phyloP scores from a whole-genome alignment of 2,329 filamentous ascomycete species.

The Aspergillus puulaauensis region DNA sequence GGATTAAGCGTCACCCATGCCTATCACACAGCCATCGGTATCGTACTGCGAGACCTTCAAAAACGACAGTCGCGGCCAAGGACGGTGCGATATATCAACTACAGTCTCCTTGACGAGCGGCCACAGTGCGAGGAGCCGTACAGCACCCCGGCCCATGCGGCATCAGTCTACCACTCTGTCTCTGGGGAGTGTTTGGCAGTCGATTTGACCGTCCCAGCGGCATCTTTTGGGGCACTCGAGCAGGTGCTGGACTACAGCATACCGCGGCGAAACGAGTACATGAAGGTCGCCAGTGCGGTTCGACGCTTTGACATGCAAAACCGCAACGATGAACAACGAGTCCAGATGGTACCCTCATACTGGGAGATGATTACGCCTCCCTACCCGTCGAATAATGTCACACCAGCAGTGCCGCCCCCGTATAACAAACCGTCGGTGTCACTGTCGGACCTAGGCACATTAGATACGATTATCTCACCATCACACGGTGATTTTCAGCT shows the following conservation, averaged over 20 bases:
- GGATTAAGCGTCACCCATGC: conserved; percentile 23
- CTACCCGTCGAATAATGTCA: conserved; percentile 14
- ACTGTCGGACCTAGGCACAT: conserved; percentile 23
- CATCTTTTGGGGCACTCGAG: neutral
- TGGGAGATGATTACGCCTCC: conserved; percentile 21
- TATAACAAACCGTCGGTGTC: conserved; percentile 22
- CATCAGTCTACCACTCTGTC: conserved; percentile 24
- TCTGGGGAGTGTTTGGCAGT: conserved; percentile 21
- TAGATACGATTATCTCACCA: conserved; percentile 37
- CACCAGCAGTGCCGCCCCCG: conserved; percentile 16
- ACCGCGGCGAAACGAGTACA: conserved; percentile 9
- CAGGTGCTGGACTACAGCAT: neutral
- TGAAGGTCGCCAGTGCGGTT: conserved; percentile 10
- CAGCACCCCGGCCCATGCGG: conserved; percentile 17
- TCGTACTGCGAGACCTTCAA: conserved; percentile 20
- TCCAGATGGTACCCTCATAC: conserved; percentile 19
- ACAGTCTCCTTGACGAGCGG: conserved; percentile 26
- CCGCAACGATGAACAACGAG: conserved; percentile 20
- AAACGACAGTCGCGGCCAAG: conserved; percentile 5
- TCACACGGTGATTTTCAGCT: conserved; percentile 28
- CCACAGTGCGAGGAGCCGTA: conserved; percentile 20
- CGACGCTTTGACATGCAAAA: conserved; percentile 20
- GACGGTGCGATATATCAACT: conserved; percentile 25
- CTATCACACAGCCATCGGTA: conserved; percentile 25
- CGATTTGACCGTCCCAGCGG: conserved; percentile 17